A percentile compares a stretch with the other conserved stretches of the same genome.
Evolutionary conservation across 192 early-diverging fungal species (phyloP).

Genomic region (Coemansia sp.): DNA sequence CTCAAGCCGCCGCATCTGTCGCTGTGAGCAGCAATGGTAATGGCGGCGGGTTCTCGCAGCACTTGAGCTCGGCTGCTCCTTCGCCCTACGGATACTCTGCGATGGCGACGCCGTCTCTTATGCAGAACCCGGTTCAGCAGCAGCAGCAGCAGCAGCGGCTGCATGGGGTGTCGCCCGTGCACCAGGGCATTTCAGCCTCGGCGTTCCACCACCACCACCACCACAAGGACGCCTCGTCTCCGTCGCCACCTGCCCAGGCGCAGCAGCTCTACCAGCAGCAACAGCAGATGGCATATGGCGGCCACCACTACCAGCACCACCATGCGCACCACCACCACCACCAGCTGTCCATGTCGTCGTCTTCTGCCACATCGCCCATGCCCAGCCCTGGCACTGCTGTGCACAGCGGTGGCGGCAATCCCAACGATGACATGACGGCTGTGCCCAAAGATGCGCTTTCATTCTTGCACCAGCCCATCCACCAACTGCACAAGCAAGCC

Average conservation of each 20-base stretch:
- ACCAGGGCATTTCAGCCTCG: slow-evolving; percentile 12
- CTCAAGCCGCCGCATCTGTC: slow-evolving; percentile 19
- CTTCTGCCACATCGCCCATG: slow-evolving; percentile 38
- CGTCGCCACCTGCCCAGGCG: slow-evolving; percentile 35
- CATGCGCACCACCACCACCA: slow-evolving; percentile 17
- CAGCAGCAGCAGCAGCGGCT: slow-evolving; percentile 10
- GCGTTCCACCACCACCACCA: slow-evolving; percentile 10
- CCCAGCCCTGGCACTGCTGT: slow-evolving; percentile 38
- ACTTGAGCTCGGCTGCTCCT: slow-evolving; percentile 4
- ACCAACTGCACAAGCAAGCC: slow-evolving; percentile 52
- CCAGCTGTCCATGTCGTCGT: slow-evolving; percentile 40
- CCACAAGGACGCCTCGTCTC: slow-evolving; percentile 21
- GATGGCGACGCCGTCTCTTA: slow-evolving; percentile 12
- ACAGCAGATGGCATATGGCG: slow-evolving; percentile 6
- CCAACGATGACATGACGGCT: slow-evolving; percentile 5
- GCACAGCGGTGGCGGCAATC: slow-evolving; percentile 8
- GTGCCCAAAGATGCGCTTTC: slow-evolving; percentile 52
- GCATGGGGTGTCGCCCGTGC: slow-evolving; percentile 24
- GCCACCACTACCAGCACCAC: slow-evolving; percentile 12
- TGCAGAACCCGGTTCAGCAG: slow-evolving; percentile 5
- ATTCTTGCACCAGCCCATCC: slow-evolving; percentile 55
- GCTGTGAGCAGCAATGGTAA: slow-evolving; percentile 2
- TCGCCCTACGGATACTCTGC: slow-evolving; percentile 37
- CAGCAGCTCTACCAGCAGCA: slow-evolving; percentile 18
- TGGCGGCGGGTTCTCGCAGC: slow-evolving; percentile 15